Conservation (phyloP, 441 rosid genomes). For the Viola pubescens region DNA sequence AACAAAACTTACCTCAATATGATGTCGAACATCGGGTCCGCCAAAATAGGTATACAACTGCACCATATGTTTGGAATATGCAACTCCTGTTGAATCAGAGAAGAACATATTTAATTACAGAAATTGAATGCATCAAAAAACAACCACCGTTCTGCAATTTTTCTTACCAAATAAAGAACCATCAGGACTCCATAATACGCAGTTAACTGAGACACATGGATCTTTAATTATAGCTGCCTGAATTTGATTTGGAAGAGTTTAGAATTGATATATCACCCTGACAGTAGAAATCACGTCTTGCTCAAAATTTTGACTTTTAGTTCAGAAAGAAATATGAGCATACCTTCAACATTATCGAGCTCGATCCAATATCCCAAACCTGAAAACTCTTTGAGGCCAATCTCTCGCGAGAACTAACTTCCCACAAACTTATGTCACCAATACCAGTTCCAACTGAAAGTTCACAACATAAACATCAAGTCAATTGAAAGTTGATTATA, state of each 20-base stretch:
- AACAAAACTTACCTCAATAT: constrained; percentile 52
- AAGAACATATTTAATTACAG: not conserved
- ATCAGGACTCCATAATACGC: constrained; percentile 83
- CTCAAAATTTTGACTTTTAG: constrained; percentile 6
- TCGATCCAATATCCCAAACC: constrained; percentile 59
- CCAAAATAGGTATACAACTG: constrained; percentile 63
- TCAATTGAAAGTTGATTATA: not conserved
- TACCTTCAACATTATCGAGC: constrained; percentile 63
- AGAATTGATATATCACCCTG: constrained; percentile 4
- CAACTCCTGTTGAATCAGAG: constrained; percentile 51
- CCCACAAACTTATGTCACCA: constrained; percentile 73
- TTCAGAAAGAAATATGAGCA: constrained; percentile 2
- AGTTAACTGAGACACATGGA: constrained; percentile 49
- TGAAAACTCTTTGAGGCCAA: constrained; percentile 49
- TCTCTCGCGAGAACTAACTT: constrained; percentile 55
- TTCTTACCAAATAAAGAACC: constrained; percentile 67
- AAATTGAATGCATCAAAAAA: constrained; percentile 4
- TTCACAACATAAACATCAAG: constrained; percentile 15
- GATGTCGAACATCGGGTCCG: constrained; percentile 53
- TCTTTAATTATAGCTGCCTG: constrained; percentile 60
- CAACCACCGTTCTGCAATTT: not conserved
- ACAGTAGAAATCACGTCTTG: constrained; percentile 4
- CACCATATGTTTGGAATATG: constrained; percentile 70
- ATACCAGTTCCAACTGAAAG: constrained; percentile 64
- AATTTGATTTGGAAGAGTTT: constrained; percentile 17